These are phyloP conservation scores for Lagenidium sp. DNA, from an alignment of 352 stramenopile genomes.

Conservation along the genomic window DNA sequence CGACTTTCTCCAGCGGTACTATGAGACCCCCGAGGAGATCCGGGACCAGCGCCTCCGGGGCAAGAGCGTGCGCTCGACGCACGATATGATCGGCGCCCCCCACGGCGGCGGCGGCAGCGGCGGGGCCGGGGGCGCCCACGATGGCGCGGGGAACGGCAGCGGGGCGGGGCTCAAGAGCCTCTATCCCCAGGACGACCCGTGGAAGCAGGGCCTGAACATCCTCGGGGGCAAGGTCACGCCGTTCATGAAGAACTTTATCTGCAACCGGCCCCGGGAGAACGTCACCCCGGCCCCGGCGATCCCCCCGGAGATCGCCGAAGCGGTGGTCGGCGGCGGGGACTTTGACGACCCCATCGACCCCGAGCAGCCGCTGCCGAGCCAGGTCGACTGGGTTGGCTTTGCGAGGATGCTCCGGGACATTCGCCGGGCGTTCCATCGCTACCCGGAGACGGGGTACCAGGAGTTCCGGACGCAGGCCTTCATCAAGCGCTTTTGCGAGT, in stretches of 20 bases:
- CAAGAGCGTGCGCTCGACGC: conserved; percentile 30
- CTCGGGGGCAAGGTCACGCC: conserved; percentile 43
- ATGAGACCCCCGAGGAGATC: conserved; percentile 69
- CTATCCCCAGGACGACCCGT: conserved; percentile 60
- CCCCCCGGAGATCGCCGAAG: neutral
- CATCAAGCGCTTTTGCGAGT: conserved; percentile 75
- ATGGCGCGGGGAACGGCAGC: neutral
- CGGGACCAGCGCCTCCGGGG: conserved; percentile 61
- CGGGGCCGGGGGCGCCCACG: neutral
- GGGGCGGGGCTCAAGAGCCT: conserved; percentile 19
- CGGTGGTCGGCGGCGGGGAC: conserved; percentile 4
- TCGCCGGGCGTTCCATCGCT: conserved; percentile 80
- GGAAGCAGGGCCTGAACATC: conserved; percentile 47
- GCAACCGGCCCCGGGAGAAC: conserved; percentile 12
- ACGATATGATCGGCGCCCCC: conserved; percentile 3
- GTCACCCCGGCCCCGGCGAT: neutral
- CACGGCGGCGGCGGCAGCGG: neutral
- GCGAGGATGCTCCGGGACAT: conserved; percentile 65
- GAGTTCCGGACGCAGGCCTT: conserved; percentile 84
- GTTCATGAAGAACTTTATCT: conserved; percentile 53
- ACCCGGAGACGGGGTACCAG: conserved; percentile 90
- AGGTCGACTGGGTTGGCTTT: conserved; percentile 60
- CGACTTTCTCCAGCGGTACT: conserved; percentile 71
- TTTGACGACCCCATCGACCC: conserved; percentile 4
- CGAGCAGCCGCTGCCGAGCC: conserved; percentile 6